Evolutionary conservation across 768 basidiomycete species (phyloP).

Genomic region (Pisolithus microcarpus): DNA sequence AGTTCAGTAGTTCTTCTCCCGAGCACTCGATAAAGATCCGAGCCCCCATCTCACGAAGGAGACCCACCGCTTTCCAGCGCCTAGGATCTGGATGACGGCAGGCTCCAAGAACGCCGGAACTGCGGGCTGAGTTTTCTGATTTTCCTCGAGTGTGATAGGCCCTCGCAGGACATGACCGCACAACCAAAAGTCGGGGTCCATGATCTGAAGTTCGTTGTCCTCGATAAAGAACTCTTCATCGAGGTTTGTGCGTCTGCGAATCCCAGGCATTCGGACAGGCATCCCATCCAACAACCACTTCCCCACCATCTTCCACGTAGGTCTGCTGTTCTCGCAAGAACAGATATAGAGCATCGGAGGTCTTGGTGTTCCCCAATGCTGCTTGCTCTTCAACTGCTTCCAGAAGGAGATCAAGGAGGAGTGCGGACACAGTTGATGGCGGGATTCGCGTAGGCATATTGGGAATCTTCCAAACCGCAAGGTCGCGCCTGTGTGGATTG

Average conservation of each 20-base stretch:
- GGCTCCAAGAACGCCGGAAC: slow-evolving; percentile 58
- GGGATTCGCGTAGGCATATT: slow-evolving; percentile 33
- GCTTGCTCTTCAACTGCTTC: slow-evolving; percentile 49
- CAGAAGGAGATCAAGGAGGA: slow-evolving; percentile 59
- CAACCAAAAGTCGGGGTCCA: slow-evolving; percentile 75
- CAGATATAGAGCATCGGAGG: slow-evolving; percentile 52
- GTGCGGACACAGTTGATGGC: slow-evolving; percentile 48
- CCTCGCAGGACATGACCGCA: slow-evolving; percentile 60
- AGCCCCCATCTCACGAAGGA: slow-evolving; percentile 51
- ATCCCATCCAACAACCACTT: slow-evolving; percentile 71
- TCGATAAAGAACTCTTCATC: slow-evolving; percentile 82
- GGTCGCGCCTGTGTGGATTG: slow-evolving; percentile 20
- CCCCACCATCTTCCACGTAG: slow-evolving; percentile 67
- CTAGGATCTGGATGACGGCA: slow-evolving; percentile 51
- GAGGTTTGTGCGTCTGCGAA: slow-evolving; percentile 22
- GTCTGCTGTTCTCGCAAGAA: slow-evolving; percentile 58
- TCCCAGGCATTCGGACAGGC: slow-evolving; percentile 38
- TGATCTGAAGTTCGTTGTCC: slow-evolving; percentile 52
- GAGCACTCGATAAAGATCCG: slow-evolving; percentile 11
- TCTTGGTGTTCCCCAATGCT: slow-evolving; percentile 49
- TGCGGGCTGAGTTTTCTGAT: slow-evolving; percentile 21
- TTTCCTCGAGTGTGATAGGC: slow-evolving; percentile 22
- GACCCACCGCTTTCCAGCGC: slow-evolving; percentile 68
- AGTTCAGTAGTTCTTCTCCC: slow-evolving; percentile 27
- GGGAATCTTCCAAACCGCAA: slow-evolving; percentile 35